phyloP scores from a whole-genome alignment of 2,329 filamentous ascomycete genomes.

The Monosporascus sp. region DNA sequence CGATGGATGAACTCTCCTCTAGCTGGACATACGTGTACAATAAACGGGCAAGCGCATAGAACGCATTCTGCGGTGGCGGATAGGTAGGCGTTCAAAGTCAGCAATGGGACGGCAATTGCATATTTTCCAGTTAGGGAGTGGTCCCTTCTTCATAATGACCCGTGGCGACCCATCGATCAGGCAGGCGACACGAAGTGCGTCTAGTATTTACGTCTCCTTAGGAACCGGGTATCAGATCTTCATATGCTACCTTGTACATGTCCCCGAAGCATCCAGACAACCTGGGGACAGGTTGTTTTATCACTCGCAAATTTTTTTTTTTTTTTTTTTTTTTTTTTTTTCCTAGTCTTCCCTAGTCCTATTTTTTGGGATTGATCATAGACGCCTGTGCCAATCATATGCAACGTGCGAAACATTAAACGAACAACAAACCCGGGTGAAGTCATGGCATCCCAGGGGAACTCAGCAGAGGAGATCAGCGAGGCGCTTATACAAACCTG shows the following conservation, averaged over 20 bases:
- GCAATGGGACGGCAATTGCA: conserved; percentile 22
- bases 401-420: background rate
- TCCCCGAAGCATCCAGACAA: too few species aligned
- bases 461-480: conserved; percentile 1
- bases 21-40: conserved; percentile 44
- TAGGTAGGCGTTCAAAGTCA: conserved; percentile 29
- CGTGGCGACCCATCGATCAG: too few species aligned
- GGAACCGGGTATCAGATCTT: too few species aligned
- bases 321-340: too few species aligned
- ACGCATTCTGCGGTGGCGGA: conserved; percentile 27
- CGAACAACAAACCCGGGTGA: background rate
- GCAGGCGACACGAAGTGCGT: too few species aligned
- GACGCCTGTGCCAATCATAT: background rate
- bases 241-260: too few species aligned
- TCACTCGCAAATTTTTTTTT: too few species aligned
- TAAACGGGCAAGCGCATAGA: conserved; percentile 45
- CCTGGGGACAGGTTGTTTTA: too few species aligned
- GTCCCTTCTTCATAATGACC: background rate
- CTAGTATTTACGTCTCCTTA: too few species aligned
- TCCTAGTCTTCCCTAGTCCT: background rate
- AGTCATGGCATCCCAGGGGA: conserved; percentile 2
- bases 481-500: conserved; percentile 6
- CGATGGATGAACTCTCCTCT: conserved; percentile 50
- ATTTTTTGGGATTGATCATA: background rate
- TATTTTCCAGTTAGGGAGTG: conserved; percentile 12